Conservation (phyloP, 2,329 filamentous ascomycete genomes). For the Hypoxylon sp. region DNA sequence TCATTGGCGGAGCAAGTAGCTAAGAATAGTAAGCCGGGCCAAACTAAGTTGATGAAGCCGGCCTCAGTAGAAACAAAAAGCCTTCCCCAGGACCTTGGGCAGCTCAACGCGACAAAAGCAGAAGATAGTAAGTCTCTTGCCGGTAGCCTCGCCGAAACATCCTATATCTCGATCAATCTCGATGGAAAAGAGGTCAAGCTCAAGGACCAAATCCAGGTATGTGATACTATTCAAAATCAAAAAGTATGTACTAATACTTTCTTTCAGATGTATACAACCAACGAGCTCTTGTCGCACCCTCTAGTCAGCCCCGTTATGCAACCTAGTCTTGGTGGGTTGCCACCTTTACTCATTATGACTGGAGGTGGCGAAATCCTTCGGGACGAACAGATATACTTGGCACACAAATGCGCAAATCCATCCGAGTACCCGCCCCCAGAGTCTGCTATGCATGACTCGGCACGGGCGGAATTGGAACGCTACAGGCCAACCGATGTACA, state of each 20-base stretch:
- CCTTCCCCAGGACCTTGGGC: constrained; percentile 41
- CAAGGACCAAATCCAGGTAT: constrained; percentile 91
- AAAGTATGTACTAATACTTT: constrained; percentile 36
- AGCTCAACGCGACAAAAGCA: constrained; percentile 32
- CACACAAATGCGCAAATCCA: constrained; percentile 93
- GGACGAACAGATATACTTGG: constrained; percentile 95
- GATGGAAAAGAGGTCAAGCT: constrained; percentile 80
- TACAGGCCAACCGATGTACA: constrained; percentile 92
- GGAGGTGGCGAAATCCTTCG: constrained; percentile 91
- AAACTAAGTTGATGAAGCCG: constrained; percentile 56
- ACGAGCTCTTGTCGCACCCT: constrained; percentile 87
- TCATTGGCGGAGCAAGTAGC: constrained; percentile 67
- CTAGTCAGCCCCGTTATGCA: constrained; percentile 92
- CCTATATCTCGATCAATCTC: constrained; percentile 74
- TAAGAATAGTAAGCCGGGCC: constrained; percentile 56
- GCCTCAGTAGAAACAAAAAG: constrained; percentile 54
- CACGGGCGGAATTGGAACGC: constrained; percentile 70
- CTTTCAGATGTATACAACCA: constrained; percentile 80
- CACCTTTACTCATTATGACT: constrained; percentile 86
- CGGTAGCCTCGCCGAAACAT: constrained; percentile 50
- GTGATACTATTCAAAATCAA: constrained; percentile 21
- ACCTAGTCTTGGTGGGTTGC: constrained; percentile 88
- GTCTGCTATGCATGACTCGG: constrained; percentile 73
- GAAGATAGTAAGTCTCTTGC: constrained; percentile 28
- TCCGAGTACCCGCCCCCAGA: constrained; percentile 79